Evolutionary conservation across 306 rosid species (phyloP).

Genomic region (Ochetophila trinervis): DNA sequence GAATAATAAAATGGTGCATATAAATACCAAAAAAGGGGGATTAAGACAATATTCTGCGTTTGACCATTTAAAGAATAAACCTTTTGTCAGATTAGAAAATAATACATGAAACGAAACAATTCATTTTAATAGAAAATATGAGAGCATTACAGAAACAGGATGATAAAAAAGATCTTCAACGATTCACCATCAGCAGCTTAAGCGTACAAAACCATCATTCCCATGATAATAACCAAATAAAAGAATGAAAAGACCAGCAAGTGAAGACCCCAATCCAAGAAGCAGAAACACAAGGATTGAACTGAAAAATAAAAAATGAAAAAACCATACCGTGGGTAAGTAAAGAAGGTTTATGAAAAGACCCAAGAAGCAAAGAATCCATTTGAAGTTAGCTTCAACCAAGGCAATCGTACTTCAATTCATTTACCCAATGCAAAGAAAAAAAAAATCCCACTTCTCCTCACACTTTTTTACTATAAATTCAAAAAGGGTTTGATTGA

Average conservation of each 20-base stretch:
- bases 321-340: constrained; percentile 20
- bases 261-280: not conserved
- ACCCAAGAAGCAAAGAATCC: constrained; percentile 41
- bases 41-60: not conserved
- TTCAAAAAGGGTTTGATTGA: too few species aligned
- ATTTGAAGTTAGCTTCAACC: constrained; percentile 17
- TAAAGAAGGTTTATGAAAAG: constrained; percentile 27
- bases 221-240: not conserved
- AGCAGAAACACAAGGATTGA: not conserved
- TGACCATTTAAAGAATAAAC: not conserved
- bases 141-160: not conserved
- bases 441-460: too few species aligned
- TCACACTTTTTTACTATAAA: too few species aligned
- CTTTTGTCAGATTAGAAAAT: not conserved
- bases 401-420: not conserved
- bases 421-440: not conserved
- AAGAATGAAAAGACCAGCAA: not conserved
- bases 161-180: not conserved
- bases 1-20: not conserved
- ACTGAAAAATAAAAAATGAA: not conserved
- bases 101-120: not conserved
- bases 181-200: not conserved
- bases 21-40: not conserved
- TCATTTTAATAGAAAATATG: not conserved
- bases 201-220: not conserved